phyloP scores from a whole-genome alignment of 345 rosid genomes.

The Diplotaxis tenuifolia region DNA sequence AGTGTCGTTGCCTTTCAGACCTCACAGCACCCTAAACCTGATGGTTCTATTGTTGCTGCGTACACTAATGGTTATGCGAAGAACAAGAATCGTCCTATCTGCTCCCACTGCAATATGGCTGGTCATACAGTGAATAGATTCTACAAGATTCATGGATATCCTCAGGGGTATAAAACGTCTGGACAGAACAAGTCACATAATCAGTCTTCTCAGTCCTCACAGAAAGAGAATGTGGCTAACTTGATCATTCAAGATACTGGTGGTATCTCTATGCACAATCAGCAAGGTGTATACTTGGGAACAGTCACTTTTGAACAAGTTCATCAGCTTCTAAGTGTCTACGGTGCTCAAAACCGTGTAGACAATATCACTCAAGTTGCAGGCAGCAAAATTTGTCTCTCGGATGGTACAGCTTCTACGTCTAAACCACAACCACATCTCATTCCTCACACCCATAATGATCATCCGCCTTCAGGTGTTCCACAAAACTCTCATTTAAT shows the following conservation, averaged over 20 bases:
- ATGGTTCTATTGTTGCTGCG: too few relatives aligned
- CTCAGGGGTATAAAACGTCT: too few relatives aligned
- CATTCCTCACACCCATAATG: not conserved
- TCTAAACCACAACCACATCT: too few relatives aligned
- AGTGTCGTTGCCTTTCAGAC: too few relatives aligned
- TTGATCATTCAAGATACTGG: not conserved
- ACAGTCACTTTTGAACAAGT: not conserved
- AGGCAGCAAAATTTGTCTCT: not conserved
- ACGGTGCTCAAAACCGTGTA: rapidly evolving
- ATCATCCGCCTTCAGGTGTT: not conserved
- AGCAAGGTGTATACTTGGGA: not conserved
- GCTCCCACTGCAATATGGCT: too few relatives aligned
- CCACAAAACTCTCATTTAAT: not conserved
- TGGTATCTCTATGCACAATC: not conserved
- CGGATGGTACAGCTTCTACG: not conserved
- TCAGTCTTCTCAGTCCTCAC: too few relatives aligned
- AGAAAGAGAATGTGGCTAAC: not conserved
- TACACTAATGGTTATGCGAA: too few relatives aligned
- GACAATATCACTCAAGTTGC: not conserved
- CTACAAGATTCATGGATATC: too few relatives aligned
- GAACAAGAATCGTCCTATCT: too few relatives aligned
- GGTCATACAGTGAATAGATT: too few relatives aligned
- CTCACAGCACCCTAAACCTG: too few relatives aligned
- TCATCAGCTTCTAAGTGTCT: not conserved
- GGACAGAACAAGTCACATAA: too few relatives aligned